Evolutionary conservation across 345 rosid species (phyloP).

Genomic region (Pelargonium nanum): DNA sequence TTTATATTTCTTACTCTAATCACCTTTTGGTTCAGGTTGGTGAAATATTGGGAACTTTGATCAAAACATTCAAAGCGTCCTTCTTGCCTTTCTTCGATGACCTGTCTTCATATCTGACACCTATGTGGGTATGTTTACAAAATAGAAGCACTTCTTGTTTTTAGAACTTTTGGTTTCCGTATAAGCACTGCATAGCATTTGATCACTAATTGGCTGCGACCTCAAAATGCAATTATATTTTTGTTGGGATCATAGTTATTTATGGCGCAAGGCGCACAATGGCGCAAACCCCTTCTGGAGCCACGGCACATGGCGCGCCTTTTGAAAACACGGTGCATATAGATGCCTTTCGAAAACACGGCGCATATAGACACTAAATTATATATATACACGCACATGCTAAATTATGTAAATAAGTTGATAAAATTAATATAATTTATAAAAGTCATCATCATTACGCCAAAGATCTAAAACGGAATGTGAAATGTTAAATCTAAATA

Average conservation of each 20-base stretch:
- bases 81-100: constrained; percentile 94
- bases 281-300: too few species aligned
- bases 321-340: too few species aligned
- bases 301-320: too few species aligned
- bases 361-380: too few species aligned
- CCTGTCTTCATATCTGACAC: constrained; percentile 85
- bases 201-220: neutral
- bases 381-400: too few species aligned
- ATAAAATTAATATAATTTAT: too few species aligned
- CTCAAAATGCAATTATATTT: neutral
- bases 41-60: constrained; percentile 95
- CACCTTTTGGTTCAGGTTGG: constrained; percentile 56
- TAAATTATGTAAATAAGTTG: too few species aligned
- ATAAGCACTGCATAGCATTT: neutral
- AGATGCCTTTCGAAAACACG: too few species aligned
- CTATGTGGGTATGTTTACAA: constrained; percentile 91
- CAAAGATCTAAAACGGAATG: too few species aligned
- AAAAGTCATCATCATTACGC: too few species aligned
- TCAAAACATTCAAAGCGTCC: constrained; percentile 82
- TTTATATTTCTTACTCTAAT: constrained; percentile 5
- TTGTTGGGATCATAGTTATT: neutral
- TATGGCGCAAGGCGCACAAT: too few species aligned
- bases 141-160: neutral
- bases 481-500: too few species aligned
- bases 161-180: neutral